Evolutionary conservation across 768 basidiomycete species (phyloP).

Genomic region (Termitomyces sp.): DNA sequence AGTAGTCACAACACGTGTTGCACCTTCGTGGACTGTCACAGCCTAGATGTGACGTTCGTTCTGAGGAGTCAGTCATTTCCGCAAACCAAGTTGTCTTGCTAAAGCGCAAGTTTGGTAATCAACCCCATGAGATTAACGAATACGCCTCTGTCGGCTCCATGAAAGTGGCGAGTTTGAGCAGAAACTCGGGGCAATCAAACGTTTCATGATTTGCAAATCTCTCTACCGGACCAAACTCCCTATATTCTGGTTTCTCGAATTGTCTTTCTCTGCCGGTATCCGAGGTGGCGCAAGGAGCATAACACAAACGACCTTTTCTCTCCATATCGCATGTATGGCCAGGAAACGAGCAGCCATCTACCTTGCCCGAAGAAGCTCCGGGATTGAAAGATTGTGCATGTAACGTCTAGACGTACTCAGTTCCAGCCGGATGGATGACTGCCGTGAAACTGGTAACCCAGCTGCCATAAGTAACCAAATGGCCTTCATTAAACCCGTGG

Average conservation of each 20-base stretch:
- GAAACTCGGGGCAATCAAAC: not conserved
- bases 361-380: not conserved
- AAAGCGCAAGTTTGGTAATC: no score
- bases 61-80: not conserved
- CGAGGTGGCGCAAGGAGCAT: not conserved
- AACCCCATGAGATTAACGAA: no score
- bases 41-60: not conserved
- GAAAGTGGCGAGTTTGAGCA: not conserved
- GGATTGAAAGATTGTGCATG: not conserved
- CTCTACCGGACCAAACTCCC: not conserved
- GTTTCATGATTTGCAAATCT: not conserved
- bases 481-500: no score
- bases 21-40: not conserved
- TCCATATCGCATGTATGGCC: not conserved
- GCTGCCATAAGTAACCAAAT: not conserved
- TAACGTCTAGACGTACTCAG: not conserved
- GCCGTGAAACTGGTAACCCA: not conserved
- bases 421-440: not conserved
- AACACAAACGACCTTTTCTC: not conserved
- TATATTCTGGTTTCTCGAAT: not conserved
- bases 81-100: not conserved
- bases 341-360: not conserved
- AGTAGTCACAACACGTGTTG: conserved; percentile 10
- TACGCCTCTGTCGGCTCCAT: not conserved
- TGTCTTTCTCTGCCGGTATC: not conserved